Percentiles rank a stretch among this genome's conserved stretches.
phyloP scores from a whole-genome alignment of 129 eudicot species.

The Smallanthus sonchifolius region DNA sequence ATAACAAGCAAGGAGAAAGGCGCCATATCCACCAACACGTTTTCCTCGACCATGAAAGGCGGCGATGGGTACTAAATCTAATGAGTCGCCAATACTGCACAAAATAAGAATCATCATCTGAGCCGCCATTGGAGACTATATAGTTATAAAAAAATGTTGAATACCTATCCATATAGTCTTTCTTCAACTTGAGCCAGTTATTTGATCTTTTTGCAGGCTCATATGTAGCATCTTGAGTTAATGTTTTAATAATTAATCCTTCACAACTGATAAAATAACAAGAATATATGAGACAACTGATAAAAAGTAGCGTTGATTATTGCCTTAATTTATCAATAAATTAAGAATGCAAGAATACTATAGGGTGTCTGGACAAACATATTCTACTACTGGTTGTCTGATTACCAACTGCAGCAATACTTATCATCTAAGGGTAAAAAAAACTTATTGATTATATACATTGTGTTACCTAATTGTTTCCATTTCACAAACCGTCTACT shows the following conservation, averaged over 20 bases:
- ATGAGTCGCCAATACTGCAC: constrained; percentile 81
- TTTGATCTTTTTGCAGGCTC: constrained; percentile 92
- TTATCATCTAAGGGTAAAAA: neutral
- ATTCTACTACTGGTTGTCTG: neutral
- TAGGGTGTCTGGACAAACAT: neutral
- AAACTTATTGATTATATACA: neutral
- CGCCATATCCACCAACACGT: constrained; percentile 83
- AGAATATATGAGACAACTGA: neutral
- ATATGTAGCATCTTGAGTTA: constrained; percentile 78
- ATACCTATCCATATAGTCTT: constrained; percentile 93
- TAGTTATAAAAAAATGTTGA: neutral
- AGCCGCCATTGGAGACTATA: neutral
- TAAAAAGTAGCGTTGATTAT: neutral
- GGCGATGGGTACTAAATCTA: constrained; percentile 88
- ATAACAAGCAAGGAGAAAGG: constrained; percentile 97
- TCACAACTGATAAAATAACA: constrained; percentile 55
- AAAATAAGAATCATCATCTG: neutral
- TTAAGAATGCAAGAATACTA: neutral
- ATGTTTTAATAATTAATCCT: constrained; percentile 89
- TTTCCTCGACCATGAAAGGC: constrained; percentile 93
- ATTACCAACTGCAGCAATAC: neutral
- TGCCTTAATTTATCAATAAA: neutral
- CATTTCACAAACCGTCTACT: neutral
- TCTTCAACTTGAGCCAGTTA: constrained; percentile 92
- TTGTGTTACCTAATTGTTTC: neutral